A percentile compares a stretch with the other conserved stretches of the same genome.
Evolutionary conservation across 768 basidiomycete genomes (phyloP).

Genomic region (Naganishia vaughanmartiniae): DNA sequence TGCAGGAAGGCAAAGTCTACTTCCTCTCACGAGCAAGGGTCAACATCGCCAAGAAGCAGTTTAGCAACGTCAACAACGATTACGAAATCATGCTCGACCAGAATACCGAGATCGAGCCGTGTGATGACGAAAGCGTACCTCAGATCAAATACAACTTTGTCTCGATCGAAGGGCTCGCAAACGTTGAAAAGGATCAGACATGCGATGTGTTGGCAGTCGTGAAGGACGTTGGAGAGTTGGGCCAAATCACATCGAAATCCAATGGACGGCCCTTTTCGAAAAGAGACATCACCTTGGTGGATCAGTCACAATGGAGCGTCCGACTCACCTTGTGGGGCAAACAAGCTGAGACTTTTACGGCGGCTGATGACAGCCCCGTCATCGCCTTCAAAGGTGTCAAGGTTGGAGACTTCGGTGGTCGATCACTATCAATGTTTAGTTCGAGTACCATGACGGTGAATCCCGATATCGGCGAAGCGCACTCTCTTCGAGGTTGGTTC

Average conservation of each 20-base stretch:
- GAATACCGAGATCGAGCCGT: slow-evolving; percentile 84
- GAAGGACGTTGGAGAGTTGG: slow-evolving; percentile 68
- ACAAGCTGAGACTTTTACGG: slow-evolving; percentile 77
- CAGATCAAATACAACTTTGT: slow-evolving; percentile 81
- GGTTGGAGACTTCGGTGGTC: slow-evolving; percentile 86
- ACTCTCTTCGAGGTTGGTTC: slow-evolving; percentile 86
- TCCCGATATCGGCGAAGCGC: slow-evolving; percentile 88
- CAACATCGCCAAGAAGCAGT: slow-evolving; percentile 95
- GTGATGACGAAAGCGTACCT: slow-evolving; percentile 73
- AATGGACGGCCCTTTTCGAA: slow-evolving; percentile 76
- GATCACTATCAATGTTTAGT: slow-evolving; percentile 78
- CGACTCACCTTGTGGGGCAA: slow-evolving; percentile 93
- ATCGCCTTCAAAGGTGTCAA: slow-evolving; percentile 92
- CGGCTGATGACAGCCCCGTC: slow-evolving; percentile 63
- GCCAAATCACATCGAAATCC: slow-evolving; percentile 72
- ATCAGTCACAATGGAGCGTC: slow-evolving; percentile 72
- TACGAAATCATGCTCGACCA: slow-evolving; percentile 87
- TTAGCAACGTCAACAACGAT: slow-evolving; percentile 81
- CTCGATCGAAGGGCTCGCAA: slow-evolving; percentile 62
- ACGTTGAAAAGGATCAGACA: slow-evolving; percentile 71
- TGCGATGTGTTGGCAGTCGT: slow-evolving; percentile 85
- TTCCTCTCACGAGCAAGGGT: slow-evolving; percentile 85
- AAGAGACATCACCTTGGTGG: slow-evolving; percentile 84
- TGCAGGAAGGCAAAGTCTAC: slow-evolving; percentile 83
- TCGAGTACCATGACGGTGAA: slow-evolving; percentile 77